Base-by-base conservation (phyloP, 2,329 filamentous ascomycete genomes). In the Paraphoma chrysanthemicola region DNA sequence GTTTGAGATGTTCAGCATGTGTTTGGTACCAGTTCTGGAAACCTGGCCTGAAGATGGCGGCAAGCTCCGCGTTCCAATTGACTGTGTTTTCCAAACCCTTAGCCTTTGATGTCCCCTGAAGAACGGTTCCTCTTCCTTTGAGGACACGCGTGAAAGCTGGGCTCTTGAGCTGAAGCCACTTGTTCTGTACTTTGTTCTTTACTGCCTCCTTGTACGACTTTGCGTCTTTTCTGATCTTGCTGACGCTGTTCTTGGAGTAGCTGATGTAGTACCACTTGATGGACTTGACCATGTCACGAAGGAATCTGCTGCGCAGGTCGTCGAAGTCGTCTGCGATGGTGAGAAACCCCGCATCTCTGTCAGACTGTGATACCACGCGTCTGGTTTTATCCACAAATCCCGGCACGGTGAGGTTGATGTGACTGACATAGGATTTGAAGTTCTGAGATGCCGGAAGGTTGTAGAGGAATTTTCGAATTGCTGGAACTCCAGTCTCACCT, bases 11-110 rank as follows among this genome's bases (percentile, higher is more conserved):
- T 1, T 41, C 28, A 6, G 12, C 14, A 18, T 68, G 52, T 1
- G 23, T 14, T 1, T 16, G 30, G 2, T 55, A 48, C 64, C 67
- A 69, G 8, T 47, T 61, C 4, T 49, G 17, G 8, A 70, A 63
- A 0, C 46, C 53, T 2, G 62, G 51, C 9, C 49, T 43, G 0
- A 71, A 38, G 2, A 65, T 54, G 6, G 16, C 41, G 0, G 64
- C 57, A 1, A 70, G 50, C 2, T 68, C 64, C 8, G 30, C 38
- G 39, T 68, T 69, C 65, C 64, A 69, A 18, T 69, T 53, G 17
- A 50, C 54, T 3, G 56, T 54, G 0, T 61, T 17, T 30, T 69
- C 59, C 0, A 69, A 44, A 2, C 66, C 67, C 39, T 55, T 60
- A 2, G 68, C 68, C 9, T 57, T 56, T 1, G 67, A 69, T 0